These are phyloP conservation scores for Pneumocystis carinii DNA, from an alignment of 1,139 yeast genomes.

Conservation along the genomic window DNA sequence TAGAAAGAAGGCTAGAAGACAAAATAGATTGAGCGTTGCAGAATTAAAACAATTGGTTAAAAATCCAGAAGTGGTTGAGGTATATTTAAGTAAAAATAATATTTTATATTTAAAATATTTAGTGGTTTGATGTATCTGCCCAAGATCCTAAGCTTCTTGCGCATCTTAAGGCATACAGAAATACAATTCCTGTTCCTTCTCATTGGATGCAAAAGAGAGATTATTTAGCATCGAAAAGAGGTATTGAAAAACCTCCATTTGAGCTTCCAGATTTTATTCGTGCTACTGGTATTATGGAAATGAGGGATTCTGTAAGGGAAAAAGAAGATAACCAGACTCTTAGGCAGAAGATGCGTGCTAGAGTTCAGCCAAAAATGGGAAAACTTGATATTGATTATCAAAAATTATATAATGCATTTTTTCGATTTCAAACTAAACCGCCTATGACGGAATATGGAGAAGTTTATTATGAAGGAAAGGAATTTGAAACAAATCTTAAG, in stretches of 20 bases:
- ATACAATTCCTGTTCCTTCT: conserved; percentile 60
- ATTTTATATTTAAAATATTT: conserved; percentile 1
- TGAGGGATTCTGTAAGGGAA: conserved; percentile 42
- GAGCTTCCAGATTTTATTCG: conserved; percentile 62
- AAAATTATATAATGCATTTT: conserved; percentile 73
- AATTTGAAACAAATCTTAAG: conserved; percentile 32
- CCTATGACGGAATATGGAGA: conserved; percentile 56
- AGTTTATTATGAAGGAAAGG: conserved; percentile 65
- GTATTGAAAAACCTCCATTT: conserved; percentile 59
- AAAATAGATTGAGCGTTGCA: conserved; percentile 50
- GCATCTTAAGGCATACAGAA: conserved; percentile 48
- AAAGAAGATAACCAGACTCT: conserved; percentile 40
- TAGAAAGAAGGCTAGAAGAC: conserved; percentile 35
- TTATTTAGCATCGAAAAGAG: conserved; percentile 55
- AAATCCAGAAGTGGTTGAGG: conserved; percentile 60
- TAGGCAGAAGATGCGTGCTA: conserved; percentile 64
- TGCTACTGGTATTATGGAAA: conserved; percentile 76
- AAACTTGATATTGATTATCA: conserved; percentile 74
- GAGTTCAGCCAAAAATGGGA: conserved; percentile 85
- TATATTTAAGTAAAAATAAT: not conserved
- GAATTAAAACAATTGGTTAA: conserved; percentile 45
- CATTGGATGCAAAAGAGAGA: conserved; percentile 80
- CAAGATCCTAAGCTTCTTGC: conserved; percentile 57
- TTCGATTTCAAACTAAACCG: conserved; percentile 66
- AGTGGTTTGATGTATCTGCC: conserved; percentile 75